These are phyloP conservation scores for Pythium folliculosum DNA, from an alignment of 352 stramenopile species.

Conservation along the genomic window DNA sequence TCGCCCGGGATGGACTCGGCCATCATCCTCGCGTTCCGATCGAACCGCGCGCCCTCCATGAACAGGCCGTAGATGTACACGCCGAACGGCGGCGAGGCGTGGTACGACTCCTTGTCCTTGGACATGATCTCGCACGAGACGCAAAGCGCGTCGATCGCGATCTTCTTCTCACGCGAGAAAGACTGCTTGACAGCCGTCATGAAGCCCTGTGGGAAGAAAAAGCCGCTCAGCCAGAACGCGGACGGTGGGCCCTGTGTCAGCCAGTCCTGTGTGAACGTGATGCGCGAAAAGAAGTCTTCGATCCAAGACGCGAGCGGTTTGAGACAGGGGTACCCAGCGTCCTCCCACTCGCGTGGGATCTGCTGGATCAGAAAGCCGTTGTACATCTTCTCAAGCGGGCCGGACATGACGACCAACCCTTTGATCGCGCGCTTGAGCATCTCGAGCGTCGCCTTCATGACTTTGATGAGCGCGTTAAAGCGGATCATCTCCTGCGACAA, in stretches of 20 bases:
- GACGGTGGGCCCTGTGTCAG: constrained; percentile 83
- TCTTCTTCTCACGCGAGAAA: constrained; percentile 90
- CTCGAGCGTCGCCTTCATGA: constrained; percentile 85
- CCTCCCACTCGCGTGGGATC: constrained; percentile 90
- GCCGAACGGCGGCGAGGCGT: constrained; percentile 61
- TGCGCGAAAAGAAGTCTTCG: constrained; percentile 88
- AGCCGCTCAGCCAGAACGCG: constrained; percentile 94
- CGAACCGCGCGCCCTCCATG: constrained; percentile 91
- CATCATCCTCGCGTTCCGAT: constrained; percentile 87
- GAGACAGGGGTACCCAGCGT: constrained; percentile 90
- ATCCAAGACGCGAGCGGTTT: constrained; percentile 92
- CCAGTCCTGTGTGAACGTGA: constrained; percentile 92
- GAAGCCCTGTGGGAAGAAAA: constrained; percentile 97
- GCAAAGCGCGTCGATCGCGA: constrained; percentile 89
- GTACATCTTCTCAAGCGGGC: constrained; percentile 93
- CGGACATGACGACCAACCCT: constrained; percentile 93
- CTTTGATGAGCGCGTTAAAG: constrained; percentile 91
- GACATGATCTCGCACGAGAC: constrained; percentile 85
- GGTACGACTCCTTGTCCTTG: constrained; percentile 78
- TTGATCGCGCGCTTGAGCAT: constrained; percentile 91
- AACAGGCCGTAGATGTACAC: constrained; percentile 89
- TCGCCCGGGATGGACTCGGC: constrained; percentile 87
- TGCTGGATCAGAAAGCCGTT: constrained; percentile 93
- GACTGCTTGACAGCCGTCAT: constrained; percentile 95
- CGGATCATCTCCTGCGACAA: constrained; percentile 91